Conservation (phyloP, 176 grass and related monocot species). For the Puya raimondii region DNA sequence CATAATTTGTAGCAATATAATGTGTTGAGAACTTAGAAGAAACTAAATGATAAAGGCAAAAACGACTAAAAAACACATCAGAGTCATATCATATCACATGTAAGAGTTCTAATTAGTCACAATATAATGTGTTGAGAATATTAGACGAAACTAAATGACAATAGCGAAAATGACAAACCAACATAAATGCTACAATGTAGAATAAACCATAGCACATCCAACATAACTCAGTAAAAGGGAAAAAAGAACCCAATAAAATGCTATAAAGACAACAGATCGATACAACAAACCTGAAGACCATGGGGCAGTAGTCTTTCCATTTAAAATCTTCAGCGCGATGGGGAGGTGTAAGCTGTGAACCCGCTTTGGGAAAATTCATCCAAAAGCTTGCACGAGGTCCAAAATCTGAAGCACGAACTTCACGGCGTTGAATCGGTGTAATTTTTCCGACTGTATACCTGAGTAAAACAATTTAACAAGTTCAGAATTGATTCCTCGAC, state of each 20-base stretch:
- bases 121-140: neutral
- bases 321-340: conserved; percentile 91
- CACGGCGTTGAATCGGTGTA: conserved; percentile 89
- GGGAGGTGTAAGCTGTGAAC: conserved; percentile 87
- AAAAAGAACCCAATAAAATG: neutral
- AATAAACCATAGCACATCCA: neutral
- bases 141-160: neutral
- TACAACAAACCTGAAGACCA: conserved; percentile 86
- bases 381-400: conserved; percentile 89
- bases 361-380: conserved; percentile 94
- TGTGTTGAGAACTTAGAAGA: neutral
- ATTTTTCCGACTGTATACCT: conserved; percentile 99
- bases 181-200: neutral
- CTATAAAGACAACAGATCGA: neutral
- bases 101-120: neutral
- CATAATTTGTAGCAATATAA: neutral
- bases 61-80: neutral
- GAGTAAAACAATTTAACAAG: conserved; percentile 8
- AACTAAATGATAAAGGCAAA: neutral
- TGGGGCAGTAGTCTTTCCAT: conserved; percentile 99
- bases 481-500: neutral
- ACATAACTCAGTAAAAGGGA: neutral
- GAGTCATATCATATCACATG: neutral
- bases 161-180: neutral
- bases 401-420: conserved; percentile 94